Evolutionary conservation across 306 rosid genomes (phyloP).

Genomic region (Crotalaria pallida): DNA sequence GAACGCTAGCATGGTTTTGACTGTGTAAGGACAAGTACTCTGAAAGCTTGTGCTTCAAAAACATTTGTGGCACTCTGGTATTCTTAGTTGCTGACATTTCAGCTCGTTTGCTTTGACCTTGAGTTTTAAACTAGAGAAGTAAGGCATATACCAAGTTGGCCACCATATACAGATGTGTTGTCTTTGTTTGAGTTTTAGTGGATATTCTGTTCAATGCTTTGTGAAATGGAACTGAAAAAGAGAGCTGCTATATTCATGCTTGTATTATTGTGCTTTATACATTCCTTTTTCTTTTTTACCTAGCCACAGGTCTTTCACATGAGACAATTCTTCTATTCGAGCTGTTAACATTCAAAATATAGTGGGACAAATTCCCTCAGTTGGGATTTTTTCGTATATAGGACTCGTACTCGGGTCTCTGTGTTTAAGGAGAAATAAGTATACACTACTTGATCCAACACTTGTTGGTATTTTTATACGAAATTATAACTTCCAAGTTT

Average conservation of each 20-base stretch:
- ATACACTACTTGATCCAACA: too few species aligned
- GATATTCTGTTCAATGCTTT: background rate
- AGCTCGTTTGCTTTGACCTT: background rate
- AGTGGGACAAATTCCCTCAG: too few species aligned
- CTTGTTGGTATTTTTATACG: too few species aligned
- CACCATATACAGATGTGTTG: background rate
- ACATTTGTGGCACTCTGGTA: background rate
- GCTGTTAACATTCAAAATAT: too few species aligned
- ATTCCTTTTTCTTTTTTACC: too few species aligned
- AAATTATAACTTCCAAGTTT: too few species aligned
- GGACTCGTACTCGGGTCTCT: too few species aligned
- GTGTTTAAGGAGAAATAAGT: too few species aligned
- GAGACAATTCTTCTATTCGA: too few species aligned
- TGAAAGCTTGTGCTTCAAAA: background rate
- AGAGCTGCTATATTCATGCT: background rate
- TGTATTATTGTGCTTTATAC: background rate
- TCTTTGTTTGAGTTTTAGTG: background rate
- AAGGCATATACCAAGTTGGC: background rate
- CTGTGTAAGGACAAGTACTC: conserved; percentile 3
- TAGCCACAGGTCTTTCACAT: too few species aligned
- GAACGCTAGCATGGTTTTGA: background rate
- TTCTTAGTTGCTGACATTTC: conserved; percentile 11
- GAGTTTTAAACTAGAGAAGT: background rate
- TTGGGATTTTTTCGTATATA: too few species aligned
- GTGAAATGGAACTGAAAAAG: background rate